phyloP scores from a whole-genome alignment of 176 grass and related monocot genomes.

The Bromus sterilis region DNA sequence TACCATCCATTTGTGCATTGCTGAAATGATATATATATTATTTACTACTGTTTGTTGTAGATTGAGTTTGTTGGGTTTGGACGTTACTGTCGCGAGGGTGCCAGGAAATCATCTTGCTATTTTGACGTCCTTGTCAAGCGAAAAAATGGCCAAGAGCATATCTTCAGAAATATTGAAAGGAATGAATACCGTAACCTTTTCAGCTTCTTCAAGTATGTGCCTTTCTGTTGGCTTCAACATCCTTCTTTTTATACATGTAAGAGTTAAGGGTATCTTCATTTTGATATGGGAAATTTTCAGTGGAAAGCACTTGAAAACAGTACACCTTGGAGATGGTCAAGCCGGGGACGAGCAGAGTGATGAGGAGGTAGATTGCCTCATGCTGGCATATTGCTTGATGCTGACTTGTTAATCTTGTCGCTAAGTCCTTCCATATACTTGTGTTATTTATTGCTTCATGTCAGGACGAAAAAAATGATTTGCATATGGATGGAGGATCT shows the following conservation, averaged over 20 bases:
- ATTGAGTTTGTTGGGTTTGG: conserved; percentile 86
- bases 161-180: conserved; percentile 87
- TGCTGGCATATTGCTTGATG: conserved; percentile 11
- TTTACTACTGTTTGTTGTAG: conserved; percentile 30
- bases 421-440: background rate
- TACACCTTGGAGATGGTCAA: conserved; percentile 87
- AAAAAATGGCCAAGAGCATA: conserved; percentile 74
- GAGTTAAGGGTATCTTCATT: conserved; percentile 4
- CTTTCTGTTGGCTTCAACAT: background rate
- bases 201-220: conserved; percentile 60
- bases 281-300: conserved; percentile 40
- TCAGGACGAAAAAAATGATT: conserved; percentile 95
- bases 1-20: background rate
- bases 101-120: conserved; percentile 64
- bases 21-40: background rate
- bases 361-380: conserved; percentile 64
- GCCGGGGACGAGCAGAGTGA: conserved; percentile 90
- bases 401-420: conserved; percentile 7
- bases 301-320: conserved; percentile 82
- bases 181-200: conserved; percentile 84
- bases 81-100: conserved; percentile 56
- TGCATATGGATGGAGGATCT: conserved; percentile 81
- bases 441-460: background rate
- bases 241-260: conserved; percentile 4
- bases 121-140: conserved; percentile 75